Evolutionary conservation across 345 rosid genomes (phyloP), one percentile per base, ranked within the genome.

Genomic region (Chamaenerion angustifolium): DNA sequence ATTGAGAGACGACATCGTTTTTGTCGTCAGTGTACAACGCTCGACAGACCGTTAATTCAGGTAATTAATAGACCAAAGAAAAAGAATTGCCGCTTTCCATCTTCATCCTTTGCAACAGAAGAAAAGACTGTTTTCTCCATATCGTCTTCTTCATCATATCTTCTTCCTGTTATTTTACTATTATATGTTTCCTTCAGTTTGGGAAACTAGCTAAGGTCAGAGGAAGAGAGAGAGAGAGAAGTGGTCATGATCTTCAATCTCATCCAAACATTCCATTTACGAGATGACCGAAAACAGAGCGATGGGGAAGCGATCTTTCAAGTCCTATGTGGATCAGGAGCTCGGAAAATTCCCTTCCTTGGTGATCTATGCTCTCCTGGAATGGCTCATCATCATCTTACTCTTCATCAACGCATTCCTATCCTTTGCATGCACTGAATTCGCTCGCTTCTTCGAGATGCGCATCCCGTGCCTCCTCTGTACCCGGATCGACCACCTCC

Each of bases 381-480:
- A 92, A 68, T 87, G 89, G 96, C 12, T 61, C 43, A 65, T 92
- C 51, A 87, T 92, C 27, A 15, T 73, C 14, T 5, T 87, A 27
- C 76, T 92, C 12, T 80, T 83, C 60, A 23, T 82, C 43, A 87
- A 92, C 25, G 95, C 95, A 2, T 64, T 75, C 41, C 62, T 92
- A 18, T 76, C 89, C 12, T 83, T 84, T 49, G 19, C 65, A 1
- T 73, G 87, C 46, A 80, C 78, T 40, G 85, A 78, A 69, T 82
- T 64, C 12, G 87, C 96, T 42, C 75, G 51, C 62, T 86, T 82
- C 71, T 86, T 87, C 13, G 96, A 83, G 31, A 67, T 90, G 73
- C 66, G 59, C 56, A 63, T 71, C 48, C 98, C 98, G 15, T 90
- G 98, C 67, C 73, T 90, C 66, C 69, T 83, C 23, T 90, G 98